These are phyloP conservation scores for Myxozyma udenii DNA, from an alignment of 805 yeast species.

Conservation along the genomic window DNA sequence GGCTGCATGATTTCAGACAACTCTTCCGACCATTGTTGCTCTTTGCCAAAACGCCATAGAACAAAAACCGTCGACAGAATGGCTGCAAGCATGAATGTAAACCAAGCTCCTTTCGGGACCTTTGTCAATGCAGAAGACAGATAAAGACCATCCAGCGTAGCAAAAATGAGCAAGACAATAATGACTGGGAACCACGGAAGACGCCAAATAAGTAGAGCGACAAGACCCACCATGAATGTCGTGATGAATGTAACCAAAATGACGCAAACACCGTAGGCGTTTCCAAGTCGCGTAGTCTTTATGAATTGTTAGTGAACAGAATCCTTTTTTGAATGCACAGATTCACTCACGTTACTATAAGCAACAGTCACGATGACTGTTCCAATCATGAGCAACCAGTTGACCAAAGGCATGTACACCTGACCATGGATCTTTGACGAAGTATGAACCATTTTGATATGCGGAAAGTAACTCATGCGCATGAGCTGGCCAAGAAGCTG, in stretches of 20 bases:
- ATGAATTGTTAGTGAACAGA: too few relatives aligned
- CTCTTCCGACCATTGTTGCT: not conserved
- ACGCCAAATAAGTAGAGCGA: constrained; percentile 48
- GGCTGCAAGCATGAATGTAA: constrained; percentile 49
- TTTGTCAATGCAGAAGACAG: constrained; percentile 46
- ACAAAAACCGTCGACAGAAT: constrained; percentile 42
- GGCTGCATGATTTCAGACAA: not conserved
- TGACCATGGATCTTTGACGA: constrained; percentile 49
- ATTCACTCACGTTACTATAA: too few relatives aligned
- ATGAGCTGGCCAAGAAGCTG: constrained; percentile 53
- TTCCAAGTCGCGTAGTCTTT: constrained; percentile 48
- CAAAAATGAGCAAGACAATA: constrained; percentile 41
- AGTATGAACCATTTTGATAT: constrained; percentile 46
- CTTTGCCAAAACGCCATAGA: constrained; percentile 45
- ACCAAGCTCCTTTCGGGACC: constrained; percentile 62
- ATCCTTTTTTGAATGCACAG: too few relatives aligned
- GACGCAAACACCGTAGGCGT: constrained; percentile 62
- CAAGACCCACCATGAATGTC: constrained; percentile 45
- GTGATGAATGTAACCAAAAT: constrained; percentile 57
- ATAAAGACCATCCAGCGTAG: constrained; percentile 48
- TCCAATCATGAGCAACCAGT: constrained; percentile 51
- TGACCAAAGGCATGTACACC: constrained; percentile 53
- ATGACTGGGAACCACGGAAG: constrained; percentile 40
- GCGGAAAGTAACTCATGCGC: constrained; percentile 54
- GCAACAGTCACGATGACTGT: constrained; percentile 49